Percentiles rank a stretch among this genome's conserved stretches.
phyloP scores from a whole-genome alignment of 2,329 filamentous ascomycete genomes.

The Hirsutella rhossiliensis region DNA sequence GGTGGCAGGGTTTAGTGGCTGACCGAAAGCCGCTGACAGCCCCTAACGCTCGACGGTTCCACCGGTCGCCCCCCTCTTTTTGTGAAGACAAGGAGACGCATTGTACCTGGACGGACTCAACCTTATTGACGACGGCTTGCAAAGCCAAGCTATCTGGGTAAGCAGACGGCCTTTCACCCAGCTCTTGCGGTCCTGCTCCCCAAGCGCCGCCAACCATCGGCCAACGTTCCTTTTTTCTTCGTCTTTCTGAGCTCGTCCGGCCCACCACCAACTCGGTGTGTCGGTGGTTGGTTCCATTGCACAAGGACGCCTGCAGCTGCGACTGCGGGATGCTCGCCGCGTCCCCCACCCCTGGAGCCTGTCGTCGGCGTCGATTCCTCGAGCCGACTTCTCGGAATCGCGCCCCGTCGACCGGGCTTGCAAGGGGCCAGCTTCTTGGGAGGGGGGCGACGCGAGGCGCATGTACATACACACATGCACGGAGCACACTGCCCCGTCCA shows the following conservation, averaged over 20 bases:
- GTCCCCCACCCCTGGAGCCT: background rate
- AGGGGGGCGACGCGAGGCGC: background rate
- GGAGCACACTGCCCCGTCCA: background rate
- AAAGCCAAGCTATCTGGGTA: background rate
- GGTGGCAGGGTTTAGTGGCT: constrained; percentile 1
- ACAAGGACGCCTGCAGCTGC: background rate
- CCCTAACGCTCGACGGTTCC: constrained; percentile 1
- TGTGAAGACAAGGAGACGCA: background rate
- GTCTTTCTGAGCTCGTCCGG: no score
- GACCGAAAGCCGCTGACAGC: constrained; percentile 1
- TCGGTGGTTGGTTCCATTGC: background rate
- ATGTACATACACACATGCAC: background rate
- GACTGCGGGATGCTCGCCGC: background rate
- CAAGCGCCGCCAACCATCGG: background rate
- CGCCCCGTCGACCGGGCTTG: constrained; percentile 1
- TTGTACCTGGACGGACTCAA: constrained; percentile 1
- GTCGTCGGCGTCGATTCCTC: background rate
- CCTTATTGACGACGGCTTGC: background rate
- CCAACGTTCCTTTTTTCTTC: background rate
- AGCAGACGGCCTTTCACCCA: background rate
- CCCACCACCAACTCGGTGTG: background rate
- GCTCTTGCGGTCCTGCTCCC: background rate
- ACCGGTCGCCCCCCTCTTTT: background rate
- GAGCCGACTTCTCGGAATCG: constrained; percentile 1
- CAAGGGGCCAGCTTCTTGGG: background rate